Evolutionary conservation across 345 rosid genomes (phyloP).

Genomic region (Excoecaria agallocha): DNA sequence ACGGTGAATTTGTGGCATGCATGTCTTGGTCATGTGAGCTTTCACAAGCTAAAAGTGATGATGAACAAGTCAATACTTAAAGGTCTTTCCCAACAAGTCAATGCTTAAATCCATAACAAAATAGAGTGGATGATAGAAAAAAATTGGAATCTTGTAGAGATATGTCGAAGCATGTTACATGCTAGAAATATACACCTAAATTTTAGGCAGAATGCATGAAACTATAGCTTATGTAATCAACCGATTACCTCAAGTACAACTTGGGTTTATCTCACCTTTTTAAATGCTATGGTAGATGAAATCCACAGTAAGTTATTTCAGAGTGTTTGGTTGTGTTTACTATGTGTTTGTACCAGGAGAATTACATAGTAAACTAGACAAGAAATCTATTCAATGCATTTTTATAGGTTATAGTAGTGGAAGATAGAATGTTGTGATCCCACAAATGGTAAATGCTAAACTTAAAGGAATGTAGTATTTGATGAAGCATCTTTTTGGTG

Average conservation of each 20-base stretch:
- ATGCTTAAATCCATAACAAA: neutral
- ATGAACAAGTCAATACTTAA: neutral
- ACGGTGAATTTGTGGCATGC: neutral
- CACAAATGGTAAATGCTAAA: neutral
- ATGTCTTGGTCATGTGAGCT: neutral
- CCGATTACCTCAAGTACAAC: neutral
- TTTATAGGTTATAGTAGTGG: neutral
- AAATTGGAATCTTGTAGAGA: conserved; percentile 5
- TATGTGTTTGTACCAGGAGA: neutral
- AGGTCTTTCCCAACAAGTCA: neutral
- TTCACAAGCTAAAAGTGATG: neutral
- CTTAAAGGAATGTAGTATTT: neutral
- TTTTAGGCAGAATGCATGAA: conserved; percentile 10
- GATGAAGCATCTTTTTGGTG: neutral
- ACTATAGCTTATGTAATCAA: neutral
- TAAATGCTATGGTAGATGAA: neutral
- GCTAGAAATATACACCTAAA: neutral
- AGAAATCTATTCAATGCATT: neutral
- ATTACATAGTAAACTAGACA: too few species aligned
- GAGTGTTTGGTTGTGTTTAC: neutral
- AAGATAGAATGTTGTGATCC: neutral
- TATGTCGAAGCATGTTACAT: neutral
- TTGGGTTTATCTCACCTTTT: conserved; percentile 2
- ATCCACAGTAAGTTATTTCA: neutral
- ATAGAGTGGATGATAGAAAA: neutral